Conservation (phyloP, 2,329 filamentous ascomycete genomes). For the Hirsutella minnesotensis region DNA sequence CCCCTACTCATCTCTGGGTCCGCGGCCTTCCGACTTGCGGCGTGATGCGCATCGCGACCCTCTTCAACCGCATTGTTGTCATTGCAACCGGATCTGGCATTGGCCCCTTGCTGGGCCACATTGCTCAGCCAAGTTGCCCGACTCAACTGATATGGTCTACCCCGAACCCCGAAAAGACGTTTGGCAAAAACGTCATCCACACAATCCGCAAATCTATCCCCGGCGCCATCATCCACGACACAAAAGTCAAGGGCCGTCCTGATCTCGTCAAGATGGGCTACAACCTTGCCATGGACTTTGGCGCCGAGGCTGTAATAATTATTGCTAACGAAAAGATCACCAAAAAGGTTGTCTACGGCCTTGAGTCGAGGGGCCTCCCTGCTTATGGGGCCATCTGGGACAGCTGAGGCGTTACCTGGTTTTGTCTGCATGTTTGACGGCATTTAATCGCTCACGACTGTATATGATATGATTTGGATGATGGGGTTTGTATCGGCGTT, state of each 20-base stretch:
- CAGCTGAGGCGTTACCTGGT: constrained; percentile 14
- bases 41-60: constrained; percentile 52
- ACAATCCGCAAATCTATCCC: constrained; percentile 46
- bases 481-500: no score
- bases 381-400: constrained; percentile 70
- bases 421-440: neutral
- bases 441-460: neutral
- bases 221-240: constrained; percentile 57
- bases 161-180: constrained; percentile 48
- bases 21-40: constrained; percentile 56
- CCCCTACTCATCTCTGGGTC: constrained; percentile 53
- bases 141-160: constrained; percentile 60
- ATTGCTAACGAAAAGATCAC: constrained; percentile 61
- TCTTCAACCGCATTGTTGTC: constrained; percentile 54
- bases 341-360: constrained; percentile 53
- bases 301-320: constrained; percentile 59
- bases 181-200: constrained; percentile 43
- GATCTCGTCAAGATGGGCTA: constrained; percentile 39
- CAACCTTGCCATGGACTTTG: constrained; percentile 43
- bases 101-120: constrained; percentile 51
- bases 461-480: no score
- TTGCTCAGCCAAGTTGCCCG: constrained; percentile 36
- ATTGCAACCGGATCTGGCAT: constrained; percentile 66
- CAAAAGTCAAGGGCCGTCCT: constrained; percentile 43
- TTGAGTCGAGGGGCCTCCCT: constrained; percentile 53